Base-by-base conservation (phyloP, 2,329 filamentous ascomycete species). In the Cladosporium austrohemisphaericum region DNA sequence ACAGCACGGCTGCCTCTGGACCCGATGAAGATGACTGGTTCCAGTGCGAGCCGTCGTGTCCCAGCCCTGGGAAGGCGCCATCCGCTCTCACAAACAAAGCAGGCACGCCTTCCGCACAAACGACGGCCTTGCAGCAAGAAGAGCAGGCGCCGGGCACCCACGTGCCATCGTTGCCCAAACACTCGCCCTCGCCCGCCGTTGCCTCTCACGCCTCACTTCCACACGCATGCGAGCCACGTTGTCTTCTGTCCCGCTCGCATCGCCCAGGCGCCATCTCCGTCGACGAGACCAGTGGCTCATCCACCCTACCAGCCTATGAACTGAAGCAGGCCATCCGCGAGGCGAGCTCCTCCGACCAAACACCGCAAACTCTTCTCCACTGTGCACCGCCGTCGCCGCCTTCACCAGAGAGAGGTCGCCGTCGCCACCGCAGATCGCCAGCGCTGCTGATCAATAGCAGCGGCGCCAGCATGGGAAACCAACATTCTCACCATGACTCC, bases 151-250 rank as follows among this genome's bases (percentile, higher is more conserved):
- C 16, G 9, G 23, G n/a, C 46, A 35, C 51, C 26, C 46, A 36
- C 48, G 19, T 44, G 47, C 11, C 14, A n/a, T 5, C 8, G n/a
- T 20, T 16, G 9, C 41, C 45, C 28, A 32, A 49, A 38, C 40
- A 52, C 20, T 47, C 29, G 33, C 25, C 41, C 13, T 29, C 48
- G 20, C 14, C 41, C 11, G 18, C 43, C 13, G 23, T 41, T 41
- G 23, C 41, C 48, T 40, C 28, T 35, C 20, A 35, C 23, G 41
- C 52, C 46, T 41, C 48, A 52, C 31, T 36, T n/a, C 29, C 22
- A n/a, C n/a, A n/a, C 25, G 52, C 58, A 57, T 56, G 49, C 49
- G 55, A 53, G 55, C 57, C 57, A 61, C 60, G 56, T 59, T 60
- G 44, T 51, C 43, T 52, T 20, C 46, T 55, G 45, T 41, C 46